Percentiles rank a stretch among this genome's conserved stretches.
These are phyloP conservation scores for Amoeboaphelidium protococcarum DNA, from an alignment of 371 early-diverging fungal genomes.

Conservation along the genomic window DNA sequence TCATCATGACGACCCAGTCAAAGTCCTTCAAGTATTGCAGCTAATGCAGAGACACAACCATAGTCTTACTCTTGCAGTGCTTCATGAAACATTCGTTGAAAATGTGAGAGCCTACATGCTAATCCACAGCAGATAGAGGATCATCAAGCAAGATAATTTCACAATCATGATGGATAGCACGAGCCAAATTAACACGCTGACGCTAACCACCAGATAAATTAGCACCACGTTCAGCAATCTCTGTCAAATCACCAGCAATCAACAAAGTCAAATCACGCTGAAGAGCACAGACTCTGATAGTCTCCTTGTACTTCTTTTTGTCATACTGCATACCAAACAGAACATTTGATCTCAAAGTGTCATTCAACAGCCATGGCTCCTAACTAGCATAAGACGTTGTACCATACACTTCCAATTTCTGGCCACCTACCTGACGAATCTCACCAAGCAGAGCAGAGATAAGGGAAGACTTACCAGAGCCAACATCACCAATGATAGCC, in stretches of 20 bases:
- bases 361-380: constrained; percentile 2
- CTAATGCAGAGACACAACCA: not conserved
- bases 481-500: constrained; percentile 39
- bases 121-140: constrained; percentile 5
- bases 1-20: constrained; percentile 30
- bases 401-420: constrained; percentile 12
- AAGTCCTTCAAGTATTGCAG: not conserved
- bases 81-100: constrained; percentile 25
- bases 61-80: constrained; percentile 16
- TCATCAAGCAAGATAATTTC: constrained; percentile 26
- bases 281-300: not conserved
- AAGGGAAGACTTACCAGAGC: constrained; percentile 30
- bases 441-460: constrained; percentile 34
- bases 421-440: constrained; percentile 18
- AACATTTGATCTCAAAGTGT: constrained; percentile 3
- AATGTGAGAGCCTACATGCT: constrained; percentile 3
- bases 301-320: not conserved
- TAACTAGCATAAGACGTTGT: not conserved
- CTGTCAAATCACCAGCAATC: not conserved
- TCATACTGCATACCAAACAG: not conserved
- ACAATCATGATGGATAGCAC: constrained; percentile 37
- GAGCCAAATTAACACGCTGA: constrained; percentile 47
- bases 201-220: constrained; percentile 39
- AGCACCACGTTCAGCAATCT: constrained; percentile 20
- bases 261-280: constrained; percentile 1